A percentile compares a stretch with the other conserved stretches of the same genome.
Conservation (phyloP, 164 flowering plant species). For the Magnolia kwangsiensis region DNA sequence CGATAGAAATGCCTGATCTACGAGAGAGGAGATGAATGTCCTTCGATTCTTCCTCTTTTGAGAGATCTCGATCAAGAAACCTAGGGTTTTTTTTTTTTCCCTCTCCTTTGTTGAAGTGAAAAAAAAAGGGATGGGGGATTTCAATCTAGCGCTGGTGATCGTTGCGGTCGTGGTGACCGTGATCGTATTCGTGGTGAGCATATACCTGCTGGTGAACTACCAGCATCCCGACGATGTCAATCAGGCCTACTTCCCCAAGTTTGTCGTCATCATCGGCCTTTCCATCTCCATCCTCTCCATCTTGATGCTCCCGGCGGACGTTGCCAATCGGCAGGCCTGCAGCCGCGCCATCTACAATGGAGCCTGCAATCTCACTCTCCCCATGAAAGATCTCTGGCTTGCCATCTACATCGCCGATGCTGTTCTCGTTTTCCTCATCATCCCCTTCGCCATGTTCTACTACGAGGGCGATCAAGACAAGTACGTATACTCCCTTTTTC, state of each 20-base stretch:
- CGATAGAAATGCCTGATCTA: no score
- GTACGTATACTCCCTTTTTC: slow-evolving; percentile 29
- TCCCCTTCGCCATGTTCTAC: slow-evolving; percentile 96
- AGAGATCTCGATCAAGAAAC: no score
- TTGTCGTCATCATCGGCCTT: slow-evolving; percentile 91
- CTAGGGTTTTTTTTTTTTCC: no score
- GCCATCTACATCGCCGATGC: slow-evolving; percentile 85
- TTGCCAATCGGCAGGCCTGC: slow-evolving; percentile 95
- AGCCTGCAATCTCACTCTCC: slow-evolving; percentile 85
- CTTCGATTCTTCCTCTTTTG: no score
- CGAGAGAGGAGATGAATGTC: no score
- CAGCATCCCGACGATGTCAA: slow-evolving; percentile 95
- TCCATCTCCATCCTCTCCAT: slow-evolving; percentile 88
- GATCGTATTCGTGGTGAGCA: slow-evolving; percentile 74
- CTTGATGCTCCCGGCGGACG: slow-evolving; percentile 96
- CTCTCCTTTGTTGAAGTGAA: neutral
- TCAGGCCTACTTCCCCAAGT: slow-evolving; percentile 95
- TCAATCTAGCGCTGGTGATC: slow-evolving; percentile 84
- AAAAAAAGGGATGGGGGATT: slow-evolving; percentile 74
- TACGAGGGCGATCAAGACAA: slow-evolving; percentile 99
- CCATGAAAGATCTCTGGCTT: slow-evolving; percentile 97
- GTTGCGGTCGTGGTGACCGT: slow-evolving; percentile 84
- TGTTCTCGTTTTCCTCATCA: slow-evolving; percentile 82
- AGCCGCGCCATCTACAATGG: slow-evolving; percentile 87
- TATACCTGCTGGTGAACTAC: slow-evolving; percentile 89